Conservation (phyloP, 371 early-diverging fungal species). For the Rhizopus delemar region DNA sequence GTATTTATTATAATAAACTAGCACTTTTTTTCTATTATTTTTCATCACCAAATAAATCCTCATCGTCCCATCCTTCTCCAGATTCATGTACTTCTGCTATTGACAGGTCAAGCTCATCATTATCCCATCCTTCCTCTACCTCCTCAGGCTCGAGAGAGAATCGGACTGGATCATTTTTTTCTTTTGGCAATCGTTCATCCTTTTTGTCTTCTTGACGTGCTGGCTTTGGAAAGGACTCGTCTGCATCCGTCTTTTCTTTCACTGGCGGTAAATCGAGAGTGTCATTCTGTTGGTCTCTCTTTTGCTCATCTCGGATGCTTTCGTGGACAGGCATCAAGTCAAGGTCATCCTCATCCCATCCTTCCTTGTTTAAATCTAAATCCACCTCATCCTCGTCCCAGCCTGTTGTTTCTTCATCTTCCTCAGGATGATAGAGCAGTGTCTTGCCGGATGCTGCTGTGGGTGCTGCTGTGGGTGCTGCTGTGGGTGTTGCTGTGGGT, state of each 20-base stretch:
- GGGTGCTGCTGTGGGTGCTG: not conserved
- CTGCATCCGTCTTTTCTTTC: not conserved
- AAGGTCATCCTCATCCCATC: constrained; percentile 11
- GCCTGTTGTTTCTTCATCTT: constrained; percentile 12
- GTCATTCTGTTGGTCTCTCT: not conserved
- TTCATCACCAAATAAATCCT: constrained; percentile 20
- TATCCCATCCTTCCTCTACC: not conserved
- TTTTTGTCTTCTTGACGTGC: too few species aligned
- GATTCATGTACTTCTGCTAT: not conserved
- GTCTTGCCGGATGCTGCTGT: not conserved
- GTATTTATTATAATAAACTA: not conserved
- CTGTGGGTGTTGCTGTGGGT: not conserved
- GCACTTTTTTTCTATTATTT: constrained; percentile 2
- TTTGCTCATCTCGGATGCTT: not conserved
- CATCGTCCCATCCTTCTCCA: constrained; percentile 22
- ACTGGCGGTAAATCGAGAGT: too few species aligned
- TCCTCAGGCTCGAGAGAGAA: too few species aligned
- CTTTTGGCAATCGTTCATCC: not conserved
- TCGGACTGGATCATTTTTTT: constrained; percentile 2
- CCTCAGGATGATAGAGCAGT: constrained; percentile 19
- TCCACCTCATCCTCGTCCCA: constrained; percentile 22
- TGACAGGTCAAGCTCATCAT: constrained; percentile 1
- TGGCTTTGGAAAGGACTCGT: not conserved
- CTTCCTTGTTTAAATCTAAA: constrained; percentile 7
- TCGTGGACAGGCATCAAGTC: not conserved